Conservation (phyloP, 495 filamentous ascomycete species). For the Cercophora sp. region DNA sequence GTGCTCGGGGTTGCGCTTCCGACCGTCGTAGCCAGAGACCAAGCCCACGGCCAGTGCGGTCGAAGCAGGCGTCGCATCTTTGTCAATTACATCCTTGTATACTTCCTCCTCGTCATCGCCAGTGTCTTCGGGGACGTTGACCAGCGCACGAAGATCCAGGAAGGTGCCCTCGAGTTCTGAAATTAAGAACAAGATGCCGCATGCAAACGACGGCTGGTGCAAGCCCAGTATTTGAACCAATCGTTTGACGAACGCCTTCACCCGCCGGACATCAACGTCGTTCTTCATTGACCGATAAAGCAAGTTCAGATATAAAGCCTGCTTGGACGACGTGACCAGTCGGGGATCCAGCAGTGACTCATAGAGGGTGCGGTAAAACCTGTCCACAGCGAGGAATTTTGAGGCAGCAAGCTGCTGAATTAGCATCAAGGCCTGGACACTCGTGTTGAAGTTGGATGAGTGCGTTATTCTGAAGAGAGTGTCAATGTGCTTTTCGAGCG, state of each 20-base stretch:
- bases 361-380: conserved; percentile 93
- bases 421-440: conserved; percentile 90
- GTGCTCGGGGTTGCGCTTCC: conserved; percentile 86
- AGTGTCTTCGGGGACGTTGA: conserved; percentile 68
- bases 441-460: conserved; percentile 98
- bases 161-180: conserved; percentile 74
- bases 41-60: conserved; percentile 2
- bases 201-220: conserved; percentile 89
- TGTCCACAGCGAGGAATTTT: conserved; percentile 72
- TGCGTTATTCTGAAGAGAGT: conserved; percentile 93
- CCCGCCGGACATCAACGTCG: conserved; percentile 78
- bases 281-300: conserved; percentile 82
- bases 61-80: conserved; percentile 42
- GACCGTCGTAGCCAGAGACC: conserved; percentile 63
- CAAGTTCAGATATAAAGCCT: conserved; percentile 89
- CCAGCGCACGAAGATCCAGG: conserved; percentile 65
- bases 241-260: conserved; percentile 93
- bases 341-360: conserved; percentile 90
- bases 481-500: conserved; percentile 83
- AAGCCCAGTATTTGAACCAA: conserved; percentile 79
- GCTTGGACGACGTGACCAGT: conserved; percentile 85
- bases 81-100: conserved; percentile 61
- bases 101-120: conserved; percentile 37
- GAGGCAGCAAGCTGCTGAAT: conserved; percentile 86
- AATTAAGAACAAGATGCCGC: conserved; percentile 82